A percentile compares a stretch with the other conserved stretches of the same genome.
Conservation (phyloP, 176 grass and related monocot species). For the Tillandsia fasciculata region DNA sequence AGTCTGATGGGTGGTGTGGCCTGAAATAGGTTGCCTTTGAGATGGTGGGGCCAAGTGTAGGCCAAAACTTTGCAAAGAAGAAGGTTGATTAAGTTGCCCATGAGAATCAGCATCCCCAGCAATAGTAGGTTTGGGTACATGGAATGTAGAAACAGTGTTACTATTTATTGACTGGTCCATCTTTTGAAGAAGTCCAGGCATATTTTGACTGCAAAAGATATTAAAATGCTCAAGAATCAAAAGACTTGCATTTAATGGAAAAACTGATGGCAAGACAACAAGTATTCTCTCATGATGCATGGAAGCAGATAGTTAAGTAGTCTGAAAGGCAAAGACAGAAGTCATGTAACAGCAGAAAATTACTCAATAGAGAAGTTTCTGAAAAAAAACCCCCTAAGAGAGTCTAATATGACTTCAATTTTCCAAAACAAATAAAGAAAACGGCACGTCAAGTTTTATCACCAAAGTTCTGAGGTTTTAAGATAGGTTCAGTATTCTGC, state of each 20-base stretch:
- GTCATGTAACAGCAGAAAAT: too few species aligned
- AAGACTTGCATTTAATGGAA: background rate
- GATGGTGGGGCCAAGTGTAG: conserved; percentile 20
- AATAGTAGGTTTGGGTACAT: background rate
- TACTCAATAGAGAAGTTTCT: too few species aligned
- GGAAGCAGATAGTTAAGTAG: background rate
- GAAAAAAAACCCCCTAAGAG: background rate
- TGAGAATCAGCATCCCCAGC: background rate
- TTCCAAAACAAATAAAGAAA: background rate
- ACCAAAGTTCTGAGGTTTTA: too few species aligned
- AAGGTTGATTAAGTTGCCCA: conserved; percentile 9
- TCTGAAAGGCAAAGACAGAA: background rate
- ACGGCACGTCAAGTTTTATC: background rate
- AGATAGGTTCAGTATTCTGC: background rate
- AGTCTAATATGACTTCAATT: background rate
- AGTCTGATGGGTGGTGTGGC: background rate
- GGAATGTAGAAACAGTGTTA: background rate
- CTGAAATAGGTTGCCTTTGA: conserved; percentile 12
- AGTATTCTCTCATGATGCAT: background rate
- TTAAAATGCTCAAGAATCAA: background rate
- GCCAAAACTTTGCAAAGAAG: conserved; percentile 4
- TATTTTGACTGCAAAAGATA: conserved; percentile 17
- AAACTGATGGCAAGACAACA: background rate
- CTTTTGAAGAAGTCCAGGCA: conserved; percentile 25
- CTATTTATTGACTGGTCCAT: conserved; percentile 17